Evolutionary conservation across 1,139 yeast species (phyloP), one percentile per base, ranked within the genome.

Genomic region (Lodderomyces oxycetoniae): DNA sequence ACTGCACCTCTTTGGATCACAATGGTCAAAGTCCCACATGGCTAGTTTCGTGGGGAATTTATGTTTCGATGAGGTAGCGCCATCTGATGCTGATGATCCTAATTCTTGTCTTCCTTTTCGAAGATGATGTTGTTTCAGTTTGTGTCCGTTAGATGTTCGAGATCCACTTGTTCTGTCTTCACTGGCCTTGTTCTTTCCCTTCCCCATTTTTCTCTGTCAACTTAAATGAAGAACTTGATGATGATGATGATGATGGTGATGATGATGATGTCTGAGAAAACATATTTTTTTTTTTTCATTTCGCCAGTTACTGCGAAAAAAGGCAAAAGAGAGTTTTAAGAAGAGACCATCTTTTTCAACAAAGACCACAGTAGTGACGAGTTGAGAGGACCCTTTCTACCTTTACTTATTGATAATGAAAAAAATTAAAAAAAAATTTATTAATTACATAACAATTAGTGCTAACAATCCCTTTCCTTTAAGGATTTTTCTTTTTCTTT

Each of bases 11-110:
- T 93, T 93, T 3, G 99, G 99, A 59, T 91, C 98, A 62, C 99
- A 91, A 56, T 91, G 99, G 48, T 89, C 95, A 53, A 93, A 91
- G 59, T 91, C 91, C 96, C 94, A 84, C 94, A 84, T 84, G 8
- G 89, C 91, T 26, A 83, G 50, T 50, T 81, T 81, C 16, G 81
- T 74, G 1, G 88, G 91, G 47, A 80, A 79, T 31, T 16, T 46
- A 47, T 20, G 5, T 6, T 21, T 15, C 16, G 11, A 12, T 4
- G 23, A 9, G 23, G 23, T 20, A n/a, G 23, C n/a, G 23, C 8
- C 8, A 20, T 11, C 13, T 11, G 26, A 5, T 3, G 53, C 46
- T 11, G 34, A 30, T 10, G 53, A 48, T 1, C 57, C 60, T 2
- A 55, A 46, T 49, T 74, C 79, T 44, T 71, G 78, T 30, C 74